Evolutionary conservation across 768 basidiomycete genomes (phyloP), one percentile per base, ranked within the genome.

Genomic region (Russula earlei): DNA sequence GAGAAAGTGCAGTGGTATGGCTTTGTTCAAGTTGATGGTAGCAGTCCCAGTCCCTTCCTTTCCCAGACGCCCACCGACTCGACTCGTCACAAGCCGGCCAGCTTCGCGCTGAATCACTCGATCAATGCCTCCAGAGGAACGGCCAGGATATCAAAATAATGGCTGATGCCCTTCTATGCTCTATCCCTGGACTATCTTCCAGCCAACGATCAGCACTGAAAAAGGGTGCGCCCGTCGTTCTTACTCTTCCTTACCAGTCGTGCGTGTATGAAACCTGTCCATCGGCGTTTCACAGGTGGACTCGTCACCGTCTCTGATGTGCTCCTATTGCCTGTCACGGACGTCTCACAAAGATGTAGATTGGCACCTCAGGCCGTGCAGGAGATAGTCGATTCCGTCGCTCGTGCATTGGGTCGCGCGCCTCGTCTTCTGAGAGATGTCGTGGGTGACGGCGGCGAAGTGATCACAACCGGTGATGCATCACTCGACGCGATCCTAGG

Each of bases 401-500:
- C 79, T 58, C 67, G 66, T 17, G 74, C 72, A 42, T 69, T 75
- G 25, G 66, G 69, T 5, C 73, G 71, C 20, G 66, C 66, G 25
- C 67, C 78, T 10, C 66, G 61, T 19, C 62, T 65, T n/a, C 70
- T 87, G n/a, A 71, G 71, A 33, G 69, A 74, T 3, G 64, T 73
- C 43, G 57, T 64, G 54, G 52, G 65, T 3, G 66, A 72, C 37
- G 72, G 70, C 14, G 71, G 74, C 27, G 75, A 78, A 48, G 73
- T 68, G 50, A 80, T 87, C 62, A 82, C 87, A 0, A 87, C 87
- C 0, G 93, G 93, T 1, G 90, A 95, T 65, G 55, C 66, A 1
- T 64, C 71, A 19, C 73, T 97, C 15, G 91, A 97, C 66, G 53
- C 68, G 25, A 71, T 78, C 5, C 72, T 97, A 0, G 87, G 86